These are phyloP conservation scores for Lasiodiplodia hormozganensis DNA, from an alignment of 2,329 filamentous ascomycete genomes.

Conservation along the genomic window DNA sequence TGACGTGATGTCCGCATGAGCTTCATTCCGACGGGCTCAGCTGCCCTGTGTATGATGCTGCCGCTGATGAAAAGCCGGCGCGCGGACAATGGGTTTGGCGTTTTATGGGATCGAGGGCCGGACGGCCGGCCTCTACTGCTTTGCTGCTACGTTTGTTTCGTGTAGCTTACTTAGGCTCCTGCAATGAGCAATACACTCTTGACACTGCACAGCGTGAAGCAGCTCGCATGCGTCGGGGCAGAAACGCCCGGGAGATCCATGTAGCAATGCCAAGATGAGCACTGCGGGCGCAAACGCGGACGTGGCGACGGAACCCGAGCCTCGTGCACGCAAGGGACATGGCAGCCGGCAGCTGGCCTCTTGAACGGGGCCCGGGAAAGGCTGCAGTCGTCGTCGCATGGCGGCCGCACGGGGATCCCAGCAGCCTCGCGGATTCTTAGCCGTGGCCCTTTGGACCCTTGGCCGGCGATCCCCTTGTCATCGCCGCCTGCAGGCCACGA, in stretches of 20 bases:
- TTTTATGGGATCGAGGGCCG: slow-evolving; percentile 27
- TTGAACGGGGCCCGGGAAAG: neutral
- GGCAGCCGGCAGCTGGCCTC: neutral
- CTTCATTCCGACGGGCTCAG: slow-evolving; percentile 6
- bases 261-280: neutral
- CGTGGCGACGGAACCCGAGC: slow-evolving; percentile 9
- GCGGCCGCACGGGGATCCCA: slow-evolving; percentile 19
- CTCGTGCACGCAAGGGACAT: slow-evolving; percentile 11
- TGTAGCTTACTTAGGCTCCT: slow-evolving; percentile 28
- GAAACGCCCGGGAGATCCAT: slow-evolving; percentile 4
- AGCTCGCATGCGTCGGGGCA: neutral
- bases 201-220: neutral
- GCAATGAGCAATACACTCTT: slow-evolving; percentile 26
- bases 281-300: slow-evolving; percentile 4
- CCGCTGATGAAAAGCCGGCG: slow-evolving; percentile 30
- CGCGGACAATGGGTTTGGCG: slow-evolving; percentile 28
- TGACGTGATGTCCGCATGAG: slow-evolving; percentile 27
- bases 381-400: neutral
- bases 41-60: slow-evolving; percentile 15
- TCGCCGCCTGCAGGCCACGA: slow-evolving; percentile 30
- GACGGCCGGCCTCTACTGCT: slow-evolving; percentile 15
- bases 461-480: slow-evolving; percentile 27
- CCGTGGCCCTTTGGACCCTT: slow-evolving; percentile 15
- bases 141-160: slow-evolving; percentile 26
- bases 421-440: slow-evolving; percentile 1